These are phyloP conservation scores for Gossypium sturtianum DNA, from an alignment of 345 rosid species.

Conservation along the genomic window DNA sequence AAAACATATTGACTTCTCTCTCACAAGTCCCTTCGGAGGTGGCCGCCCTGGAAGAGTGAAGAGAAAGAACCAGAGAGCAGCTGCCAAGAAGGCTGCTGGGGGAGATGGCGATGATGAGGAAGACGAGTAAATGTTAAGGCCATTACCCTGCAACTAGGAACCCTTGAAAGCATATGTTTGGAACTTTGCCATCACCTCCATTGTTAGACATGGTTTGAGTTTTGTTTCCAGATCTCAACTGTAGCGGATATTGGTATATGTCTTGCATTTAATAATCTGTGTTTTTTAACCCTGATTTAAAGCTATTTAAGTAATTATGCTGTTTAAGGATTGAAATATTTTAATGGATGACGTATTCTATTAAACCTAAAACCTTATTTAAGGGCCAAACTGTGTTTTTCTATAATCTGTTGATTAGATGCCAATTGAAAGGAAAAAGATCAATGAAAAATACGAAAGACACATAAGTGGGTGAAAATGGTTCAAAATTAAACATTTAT, in stretches of 20 bases:
- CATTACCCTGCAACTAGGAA: background rate
- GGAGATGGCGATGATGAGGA: background rate
- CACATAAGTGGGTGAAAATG: too few species aligned
- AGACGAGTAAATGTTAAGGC: background rate
- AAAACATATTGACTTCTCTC: background rate
- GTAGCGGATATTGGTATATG: constrained; percentile 11
- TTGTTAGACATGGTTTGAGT: background rate
- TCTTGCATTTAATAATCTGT: background rate
- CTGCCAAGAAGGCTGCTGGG: background rate
- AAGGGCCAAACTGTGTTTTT: too few species aligned
- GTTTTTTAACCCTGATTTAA: background rate
- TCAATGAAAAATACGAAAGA: too few species aligned
- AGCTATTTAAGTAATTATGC: background rate
- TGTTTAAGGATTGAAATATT: background rate
- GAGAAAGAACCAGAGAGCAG: background rate
- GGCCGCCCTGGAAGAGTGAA: background rate
- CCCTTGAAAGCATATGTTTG: background rate
- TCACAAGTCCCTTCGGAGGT: background rate
- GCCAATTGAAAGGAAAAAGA: too few species aligned
- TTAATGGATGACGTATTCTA: background rate
- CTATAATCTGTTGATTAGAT: too few species aligned
- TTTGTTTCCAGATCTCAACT: background rate
- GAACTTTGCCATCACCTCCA: background rate
- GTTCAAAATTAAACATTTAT: too few species aligned
- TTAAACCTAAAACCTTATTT: too few species aligned